Percentiles rank a stretch among this genome's conserved stretches.
Evolutionary conservation across 306 rosid species (phyloP).

Genomic region (Crataegus laevigata): DNA sequence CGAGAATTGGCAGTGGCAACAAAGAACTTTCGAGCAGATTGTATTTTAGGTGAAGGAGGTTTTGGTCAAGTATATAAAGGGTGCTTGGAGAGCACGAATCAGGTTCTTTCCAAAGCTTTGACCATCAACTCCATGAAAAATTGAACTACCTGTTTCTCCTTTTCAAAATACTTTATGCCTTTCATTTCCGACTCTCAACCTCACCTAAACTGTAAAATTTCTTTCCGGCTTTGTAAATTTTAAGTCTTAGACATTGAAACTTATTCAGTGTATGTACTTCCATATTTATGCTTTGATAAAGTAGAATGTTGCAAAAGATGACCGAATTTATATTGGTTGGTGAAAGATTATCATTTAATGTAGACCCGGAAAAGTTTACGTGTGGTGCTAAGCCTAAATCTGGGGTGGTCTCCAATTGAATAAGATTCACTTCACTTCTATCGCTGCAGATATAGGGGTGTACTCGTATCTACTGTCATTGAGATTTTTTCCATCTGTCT

Average conservation of each 20-base stretch:
- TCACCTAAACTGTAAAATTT: neutral
- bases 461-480: neutral
- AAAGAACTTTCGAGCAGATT: slow-evolving; percentile 48
- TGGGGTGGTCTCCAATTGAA: neutral
- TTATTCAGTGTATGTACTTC: neutral
- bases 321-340: neutral
- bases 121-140: neutral
- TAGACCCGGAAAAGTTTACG: neutral
- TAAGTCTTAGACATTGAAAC: neutral
- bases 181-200: neutral
- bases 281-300: neutral
- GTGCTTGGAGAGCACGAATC: slow-evolving; percentile 39
- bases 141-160: neutral
- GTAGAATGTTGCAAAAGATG: neutral
- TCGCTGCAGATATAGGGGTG: neutral
- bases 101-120: slow-evolving; percentile 20
- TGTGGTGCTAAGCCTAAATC: neutral
- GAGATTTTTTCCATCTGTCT: neutral
- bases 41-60: slow-evolving; percentile 55
- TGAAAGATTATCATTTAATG: neutral
- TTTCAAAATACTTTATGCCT: neutral
- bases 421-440: neutral
- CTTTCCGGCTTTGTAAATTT: neutral
- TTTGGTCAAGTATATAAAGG: slow-evolving; percentile 57
- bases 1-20: slow-evolving; percentile 54